These are phyloP conservation scores for Phaffomyces opuntiae DNA, from an alignment of 805 yeast species.

Conservation along the genomic window DNA sequence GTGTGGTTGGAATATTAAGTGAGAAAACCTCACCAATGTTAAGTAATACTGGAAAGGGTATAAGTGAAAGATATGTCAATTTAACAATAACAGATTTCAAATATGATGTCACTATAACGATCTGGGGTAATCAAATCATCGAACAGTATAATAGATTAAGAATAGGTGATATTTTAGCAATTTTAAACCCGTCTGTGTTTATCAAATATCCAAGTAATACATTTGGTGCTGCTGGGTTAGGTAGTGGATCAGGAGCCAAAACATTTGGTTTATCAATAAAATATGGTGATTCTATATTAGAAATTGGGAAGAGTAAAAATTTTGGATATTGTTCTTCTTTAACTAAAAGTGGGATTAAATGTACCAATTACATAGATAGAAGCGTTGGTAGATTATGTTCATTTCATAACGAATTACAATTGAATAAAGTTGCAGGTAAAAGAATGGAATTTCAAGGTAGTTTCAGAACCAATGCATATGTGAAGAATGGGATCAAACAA, in stretches of 20 bases:
- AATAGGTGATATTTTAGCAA: constrained; percentile 66
- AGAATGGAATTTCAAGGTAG: constrained; percentile 73
- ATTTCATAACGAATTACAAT: constrained; percentile 58
- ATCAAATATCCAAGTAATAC: constrained; percentile 11
- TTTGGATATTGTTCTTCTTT: constrained; percentile 55
- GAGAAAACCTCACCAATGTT: constrained; percentile 47
- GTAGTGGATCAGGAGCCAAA: background rate
- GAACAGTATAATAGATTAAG: constrained; percentile 65
- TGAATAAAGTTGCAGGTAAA: constrained; percentile 45
- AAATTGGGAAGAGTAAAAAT: constrained; percentile 65
- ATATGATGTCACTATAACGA: constrained; percentile 47
- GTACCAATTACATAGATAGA: constrained; percentile 56
- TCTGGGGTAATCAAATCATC: constrained; percentile 37
- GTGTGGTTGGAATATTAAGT: constrained; percentile 64
- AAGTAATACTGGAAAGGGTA: constrained; percentile 27
- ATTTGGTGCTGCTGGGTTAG: background rate
- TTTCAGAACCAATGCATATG: constrained; percentile 45
- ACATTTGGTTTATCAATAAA: constrained; percentile 52
- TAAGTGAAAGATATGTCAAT: constrained; percentile 49
- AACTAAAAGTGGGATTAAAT: constrained; percentile 41
- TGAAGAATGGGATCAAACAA: constrained; percentile 39
- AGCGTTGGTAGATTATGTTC: constrained; percentile 54
- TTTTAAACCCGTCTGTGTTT: constrained; percentile 67
- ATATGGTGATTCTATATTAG: constrained; percentile 50
- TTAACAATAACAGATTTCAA: constrained; percentile 64